Conservation (phyloP, 306 rosid species). For the Oemleria cerasiformis region DNA sequence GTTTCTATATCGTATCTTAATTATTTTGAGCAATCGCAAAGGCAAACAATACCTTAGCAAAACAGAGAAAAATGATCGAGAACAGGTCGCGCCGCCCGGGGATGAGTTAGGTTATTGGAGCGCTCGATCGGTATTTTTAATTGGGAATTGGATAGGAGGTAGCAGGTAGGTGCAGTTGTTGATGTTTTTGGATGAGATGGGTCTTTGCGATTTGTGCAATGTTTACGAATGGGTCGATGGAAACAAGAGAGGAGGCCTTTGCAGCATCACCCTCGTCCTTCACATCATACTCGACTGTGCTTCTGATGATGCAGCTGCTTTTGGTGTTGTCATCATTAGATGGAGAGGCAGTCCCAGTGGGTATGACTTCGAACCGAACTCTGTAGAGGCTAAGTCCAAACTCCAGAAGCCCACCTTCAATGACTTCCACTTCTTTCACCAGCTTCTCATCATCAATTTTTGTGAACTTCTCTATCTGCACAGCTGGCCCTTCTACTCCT, state of each 20-base stretch:
- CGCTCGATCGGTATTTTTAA: no score
- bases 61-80: no score
- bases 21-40: no score
- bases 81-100: no score
- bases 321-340: not conserved
- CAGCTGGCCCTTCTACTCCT: not conserved
- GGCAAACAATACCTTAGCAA: no score
- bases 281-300: constrained; percentile 45
- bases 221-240: constrained; percentile 26
- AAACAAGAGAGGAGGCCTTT: constrained; percentile 46
- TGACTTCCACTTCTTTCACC: constrained; percentile 46
- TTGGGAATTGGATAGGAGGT: no score
- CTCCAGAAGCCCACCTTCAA: constrained; percentile 66
- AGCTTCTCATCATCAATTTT: constrained; percentile 49
- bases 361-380: constrained; percentile 38
- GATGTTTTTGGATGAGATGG: not conserved
- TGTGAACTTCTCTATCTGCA: constrained; percentile 50
- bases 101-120: no score
- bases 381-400: constrained; percentile 51
- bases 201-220: constrained; percentile 8
- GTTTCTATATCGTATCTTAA: no score
- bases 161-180: no score
- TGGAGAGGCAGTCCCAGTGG: not conserved
- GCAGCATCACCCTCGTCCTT: constrained; percentile 47
- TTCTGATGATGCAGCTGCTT: constrained; percentile 39